Evolutionary conservation across 495 filamentous ascomycete species (phyloP).

Genomic region (Copromyces sp.): DNA sequence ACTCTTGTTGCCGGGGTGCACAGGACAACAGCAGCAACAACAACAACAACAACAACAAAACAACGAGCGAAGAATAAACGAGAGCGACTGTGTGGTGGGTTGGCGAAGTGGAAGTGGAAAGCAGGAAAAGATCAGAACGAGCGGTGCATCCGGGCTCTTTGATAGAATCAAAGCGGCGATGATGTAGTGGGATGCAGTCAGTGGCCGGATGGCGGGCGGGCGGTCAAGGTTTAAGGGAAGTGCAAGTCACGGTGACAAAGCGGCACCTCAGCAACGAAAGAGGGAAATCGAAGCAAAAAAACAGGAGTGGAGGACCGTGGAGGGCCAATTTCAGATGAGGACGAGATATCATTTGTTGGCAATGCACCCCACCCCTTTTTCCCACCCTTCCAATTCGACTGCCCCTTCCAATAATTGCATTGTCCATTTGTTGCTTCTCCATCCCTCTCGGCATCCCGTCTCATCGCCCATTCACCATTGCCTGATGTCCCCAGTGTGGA

Average conservation of each 20-base stretch:
- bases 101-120: background rate
- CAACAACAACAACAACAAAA: background rate
- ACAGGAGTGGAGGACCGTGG: conserved; percentile 5
- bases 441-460: background rate
- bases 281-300: background rate
- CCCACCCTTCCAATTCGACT: background rate
- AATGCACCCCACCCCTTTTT: background rate
- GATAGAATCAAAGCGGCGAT: conserved; percentile 6
- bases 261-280: conserved; percentile 1
- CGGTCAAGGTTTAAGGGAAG: background rate
- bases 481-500: background rate
- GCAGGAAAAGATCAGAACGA: conserved; percentile 6
- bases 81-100: background rate
- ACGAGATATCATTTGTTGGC: background rate
- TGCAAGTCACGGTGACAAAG: conserved; percentile 5
- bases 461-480: background rate
- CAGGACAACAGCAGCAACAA: background rate
- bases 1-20: background rate
- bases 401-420: background rate
- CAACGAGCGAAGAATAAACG: background rate
- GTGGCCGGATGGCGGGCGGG: background rate
- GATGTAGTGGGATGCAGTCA: conserved; percentile 11
- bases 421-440: background rate
- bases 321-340: conserved; percentile 7
- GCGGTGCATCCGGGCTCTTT: conserved; percentile 6